Conservation (phyloP, 2,329 filamentous ascomycete species). For the Talaromyces sp. region DNA sequence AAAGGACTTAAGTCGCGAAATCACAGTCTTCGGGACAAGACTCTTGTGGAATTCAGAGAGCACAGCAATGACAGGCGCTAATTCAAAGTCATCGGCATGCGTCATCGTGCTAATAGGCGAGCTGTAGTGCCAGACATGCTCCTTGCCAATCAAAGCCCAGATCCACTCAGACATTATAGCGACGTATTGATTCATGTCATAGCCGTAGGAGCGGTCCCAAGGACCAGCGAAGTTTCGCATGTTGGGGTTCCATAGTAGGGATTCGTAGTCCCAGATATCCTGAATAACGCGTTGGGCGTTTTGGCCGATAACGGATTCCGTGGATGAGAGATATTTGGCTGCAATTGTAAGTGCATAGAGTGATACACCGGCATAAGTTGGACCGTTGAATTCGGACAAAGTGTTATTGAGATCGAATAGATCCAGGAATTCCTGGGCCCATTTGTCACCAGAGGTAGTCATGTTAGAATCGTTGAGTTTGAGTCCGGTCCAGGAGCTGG, state of each 20-base stretch:
- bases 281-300: slow-evolving; percentile 53
- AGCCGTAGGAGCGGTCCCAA: slow-evolving; percentile 63
- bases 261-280: slow-evolving; percentile 53
- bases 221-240: slow-evolving; percentile 62
- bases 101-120: slow-evolving; percentile 49
- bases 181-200: slow-evolving; percentile 62
- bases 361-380: slow-evolving; percentile 62
- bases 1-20: slow-evolving; percentile 45
- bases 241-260: slow-evolving; percentile 55
- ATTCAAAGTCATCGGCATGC: slow-evolving; percentile 59
- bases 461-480: slow-evolving; percentile 56
- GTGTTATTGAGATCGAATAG: slow-evolving; percentile 57
- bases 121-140: slow-evolving; percentile 30
- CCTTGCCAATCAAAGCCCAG: slow-evolving; percentile 48
- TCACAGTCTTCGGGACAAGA: slow-evolving; percentile 43
- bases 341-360: slow-evolving; percentile 58
- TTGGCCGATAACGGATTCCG: slow-evolving; percentile 52
- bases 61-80: slow-evolving; percentile 56
- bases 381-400: slow-evolving; percentile 61
- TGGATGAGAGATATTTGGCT: slow-evolving; percentile 55
- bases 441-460: slow-evolving; percentile 55
- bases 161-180: slow-evolving; percentile 58
- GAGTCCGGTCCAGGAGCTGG: slow-evolving; percentile 58
- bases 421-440: slow-evolving; percentile 55
- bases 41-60: slow-evolving; percentile 51